Conservation (phyloP, 2,329 filamentous ascomycete species). For the Claviceps maximensis region DNA sequence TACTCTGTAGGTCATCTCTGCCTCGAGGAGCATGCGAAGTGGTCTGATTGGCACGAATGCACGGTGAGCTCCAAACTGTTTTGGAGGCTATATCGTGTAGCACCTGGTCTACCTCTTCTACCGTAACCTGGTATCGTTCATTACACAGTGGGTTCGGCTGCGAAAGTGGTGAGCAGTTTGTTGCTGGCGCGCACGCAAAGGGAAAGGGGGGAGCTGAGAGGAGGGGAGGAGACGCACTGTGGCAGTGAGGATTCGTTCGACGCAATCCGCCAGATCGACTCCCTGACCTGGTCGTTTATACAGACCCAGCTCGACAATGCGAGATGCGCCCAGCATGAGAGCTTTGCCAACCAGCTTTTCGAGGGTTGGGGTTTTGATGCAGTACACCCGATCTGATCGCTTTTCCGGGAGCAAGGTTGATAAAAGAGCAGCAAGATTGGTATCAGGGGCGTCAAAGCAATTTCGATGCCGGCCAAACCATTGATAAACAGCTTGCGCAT, state of each 20-base stretch:
- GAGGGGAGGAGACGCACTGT: conserved; percentile 32
- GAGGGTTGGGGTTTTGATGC: conserved; percentile 47
- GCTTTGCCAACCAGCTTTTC: conserved; percentile 54
- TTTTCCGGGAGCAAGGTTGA: conserved; percentile 66
- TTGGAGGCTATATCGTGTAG: conserved; percentile 54
- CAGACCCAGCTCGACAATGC: conserved; percentile 46
- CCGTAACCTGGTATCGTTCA: conserved; percentile 34
- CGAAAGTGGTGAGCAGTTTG: neutral
- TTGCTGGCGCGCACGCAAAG: neutral
- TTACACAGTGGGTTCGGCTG: conserved; percentile 30
- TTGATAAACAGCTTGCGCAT: conserved; percentile 28
- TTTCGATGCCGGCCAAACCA: conserved; percentile 60
- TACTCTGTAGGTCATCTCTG: conserved; percentile 33
- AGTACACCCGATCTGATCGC: conserved; percentile 66
- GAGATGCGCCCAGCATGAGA: conserved; percentile 49
- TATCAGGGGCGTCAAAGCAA: conserved; percentile 41
- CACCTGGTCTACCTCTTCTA: conserved; percentile 59
- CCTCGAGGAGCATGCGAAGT: conserved; percentile 11
- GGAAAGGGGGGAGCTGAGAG: neutral
- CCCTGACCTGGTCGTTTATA: conserved; percentile 46
- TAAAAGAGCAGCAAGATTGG: conserved; percentile 50
- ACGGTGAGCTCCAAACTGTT: conserved; percentile 57
- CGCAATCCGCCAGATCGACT: conserved; percentile 57
- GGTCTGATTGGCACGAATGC: conserved; percentile 31
- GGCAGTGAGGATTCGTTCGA: conserved; percentile 48